Base-by-base conservation (phyloP, 2,329 filamentous ascomycete genomes). In the Paracoccidioides brasiliensis region DNA sequence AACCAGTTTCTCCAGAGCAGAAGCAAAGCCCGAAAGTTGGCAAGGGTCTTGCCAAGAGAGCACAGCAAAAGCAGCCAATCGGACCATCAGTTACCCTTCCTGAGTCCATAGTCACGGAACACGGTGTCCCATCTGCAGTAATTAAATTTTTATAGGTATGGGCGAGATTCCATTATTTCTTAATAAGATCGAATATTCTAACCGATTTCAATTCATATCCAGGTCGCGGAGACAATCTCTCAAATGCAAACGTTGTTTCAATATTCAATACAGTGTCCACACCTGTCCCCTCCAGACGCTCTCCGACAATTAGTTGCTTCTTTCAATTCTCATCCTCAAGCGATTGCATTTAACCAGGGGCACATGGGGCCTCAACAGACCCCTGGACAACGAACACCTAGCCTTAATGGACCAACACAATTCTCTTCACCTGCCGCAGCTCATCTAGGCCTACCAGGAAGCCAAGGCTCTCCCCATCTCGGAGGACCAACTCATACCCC, bases 171-270 rank as follows among this genome's bases (percentile, higher is more conserved):
- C 22, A 45, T 48, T 22, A 22, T 12, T 57, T 41, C 41, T 54
- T 35, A 10, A 22, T 51, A n/a, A 45, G 38, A n/a, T 14, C 38
- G 37, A 32, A n/a, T 22, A 5, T 32, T 38, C 46, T 55, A 43
- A 55, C 46, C 5, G 5, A 49, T n/a, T 55, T 22, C n/a, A 35
- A 33, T 42, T 8, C 28, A 33, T 49, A 37, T 6, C 10, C 40
- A 84, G 81, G 76, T 84, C 58, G 80, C 79, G 57, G 83, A 85
- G 67, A 83, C 81, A 35, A 78, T 85, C 66, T 81, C 79, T 54
- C 75, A 79, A 60, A 85, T 85, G 82, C 77, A 77, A 56, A 74
- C 77, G 57, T 68, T 84, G 38, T 82, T 84, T 70, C 72, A 74
- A 52, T 80, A 77, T 60, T 78, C 78, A 30, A 74, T 79, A 56